Percentiles rank a stretch among this genome's conserved stretches.
These are phyloP conservation scores for Pisolithus orientalis DNA, from an alignment of 768 basidiomycete species.

Conservation along the genomic window DNA sequence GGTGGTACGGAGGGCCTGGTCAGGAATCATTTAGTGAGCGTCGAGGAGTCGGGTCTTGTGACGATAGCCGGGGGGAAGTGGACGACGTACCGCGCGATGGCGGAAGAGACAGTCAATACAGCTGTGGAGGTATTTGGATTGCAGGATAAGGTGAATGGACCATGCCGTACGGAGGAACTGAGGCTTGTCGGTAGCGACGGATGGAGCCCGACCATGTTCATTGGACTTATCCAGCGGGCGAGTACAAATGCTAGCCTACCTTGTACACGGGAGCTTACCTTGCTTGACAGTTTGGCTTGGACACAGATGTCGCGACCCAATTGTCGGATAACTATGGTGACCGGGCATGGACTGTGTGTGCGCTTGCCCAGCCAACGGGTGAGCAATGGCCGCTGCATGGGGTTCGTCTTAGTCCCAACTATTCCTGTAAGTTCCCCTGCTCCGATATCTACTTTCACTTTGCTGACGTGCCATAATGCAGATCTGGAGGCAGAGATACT, in stretches of 20 bases:
- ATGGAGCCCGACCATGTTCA: conserved; percentile 96
- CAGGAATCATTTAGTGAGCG: conserved; percentile 88
- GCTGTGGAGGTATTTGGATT: conserved; percentile 78
- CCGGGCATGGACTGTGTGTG: conserved; percentile 91
- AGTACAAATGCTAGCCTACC: conserved; percentile 17
- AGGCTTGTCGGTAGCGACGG: conserved; percentile 88
- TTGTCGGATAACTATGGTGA: conserved; percentile 94
- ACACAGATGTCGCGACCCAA: conserved; percentile 89
- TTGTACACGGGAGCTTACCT: background rate
- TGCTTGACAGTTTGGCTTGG: conserved; percentile 67
- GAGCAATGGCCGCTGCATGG: conserved; percentile 85
- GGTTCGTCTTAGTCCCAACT: conserved; percentile 56
- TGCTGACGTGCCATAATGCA: conserved; percentile 15
- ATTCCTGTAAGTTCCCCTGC: conserved; percentile 56
- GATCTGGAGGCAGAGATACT: conserved; percentile 91
- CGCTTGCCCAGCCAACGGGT: conserved; percentile 71
- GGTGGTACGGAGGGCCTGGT: conserved; percentile 83
- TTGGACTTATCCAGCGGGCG: conserved; percentile 87
- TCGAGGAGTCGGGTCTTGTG: conserved; percentile 72
- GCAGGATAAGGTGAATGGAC: conserved; percentile 43
- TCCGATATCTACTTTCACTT: background rate
- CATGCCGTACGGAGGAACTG: conserved; percentile 74
- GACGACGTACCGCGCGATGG: conserved; percentile 97
- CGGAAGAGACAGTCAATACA: conserved; percentile 86
- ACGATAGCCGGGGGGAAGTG: conserved; percentile 98